These are phyloP conservation scores for Juglanconis sp. DNA, from an alignment of 2,329 filamentous ascomycete species.

Conservation along the genomic window DNA sequence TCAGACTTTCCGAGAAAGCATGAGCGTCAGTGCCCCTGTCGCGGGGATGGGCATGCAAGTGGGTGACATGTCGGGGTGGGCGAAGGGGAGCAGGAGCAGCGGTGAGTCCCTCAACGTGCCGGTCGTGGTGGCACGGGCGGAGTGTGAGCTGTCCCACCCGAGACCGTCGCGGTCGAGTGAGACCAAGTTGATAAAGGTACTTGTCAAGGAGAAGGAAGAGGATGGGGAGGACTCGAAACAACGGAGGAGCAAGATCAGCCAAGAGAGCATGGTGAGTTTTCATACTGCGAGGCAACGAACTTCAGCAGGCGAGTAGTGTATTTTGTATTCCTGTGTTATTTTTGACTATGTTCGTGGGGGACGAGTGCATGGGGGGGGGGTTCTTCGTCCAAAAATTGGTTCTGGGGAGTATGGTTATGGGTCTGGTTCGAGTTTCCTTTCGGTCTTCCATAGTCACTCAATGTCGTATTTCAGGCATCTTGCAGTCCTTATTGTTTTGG, in stretches of 20 bases:
- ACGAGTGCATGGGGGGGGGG: too few relatives aligned
- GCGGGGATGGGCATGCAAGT: neutral
- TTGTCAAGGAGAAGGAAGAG: neutral
- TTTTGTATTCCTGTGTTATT: too few relatives aligned
- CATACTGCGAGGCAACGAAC: slow-evolving; percentile 7
- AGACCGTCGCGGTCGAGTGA: slow-evolving; percentile 12
- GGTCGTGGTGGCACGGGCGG: slow-evolving; percentile 9
- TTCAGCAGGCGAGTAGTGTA: neutral
- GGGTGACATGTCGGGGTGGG: neutral
- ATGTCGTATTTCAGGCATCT: too few relatives aligned
- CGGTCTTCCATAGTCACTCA: too few relatives aligned
- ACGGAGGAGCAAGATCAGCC: neutral
- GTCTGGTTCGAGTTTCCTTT: too few relatives aligned
- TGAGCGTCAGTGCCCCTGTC: neutral
- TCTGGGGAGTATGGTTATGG: too few relatives aligned
- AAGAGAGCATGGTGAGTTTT: slow-evolving; percentile 10
- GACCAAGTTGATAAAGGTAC: neutral
- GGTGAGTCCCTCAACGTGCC: neutral
- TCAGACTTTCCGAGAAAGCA: neutral
- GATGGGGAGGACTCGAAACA: neutral
- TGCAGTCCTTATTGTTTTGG: too few relatives aligned
- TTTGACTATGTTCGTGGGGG: too few relatives aligned
- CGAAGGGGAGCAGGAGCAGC: neutral
- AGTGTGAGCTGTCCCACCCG: slow-evolving; percentile 12
- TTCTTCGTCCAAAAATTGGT: too few relatives aligned